Conservation (phyloP, 106 monocot genomes). For the Apostasia shenzhenica region DNA sequence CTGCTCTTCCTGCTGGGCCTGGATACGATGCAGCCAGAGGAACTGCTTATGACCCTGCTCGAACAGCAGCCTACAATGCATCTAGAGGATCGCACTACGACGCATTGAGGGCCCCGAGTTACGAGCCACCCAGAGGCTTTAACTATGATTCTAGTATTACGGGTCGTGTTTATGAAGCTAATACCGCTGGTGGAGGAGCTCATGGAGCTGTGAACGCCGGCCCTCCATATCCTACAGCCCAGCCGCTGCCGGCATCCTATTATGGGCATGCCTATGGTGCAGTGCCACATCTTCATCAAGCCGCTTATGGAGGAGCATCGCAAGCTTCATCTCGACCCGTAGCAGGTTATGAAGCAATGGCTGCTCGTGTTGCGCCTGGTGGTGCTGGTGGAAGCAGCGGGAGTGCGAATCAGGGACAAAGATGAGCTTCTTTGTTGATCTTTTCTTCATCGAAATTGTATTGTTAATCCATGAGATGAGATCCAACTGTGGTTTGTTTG, state of each 20-base stretch:
- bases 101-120: slow-evolving; percentile 22
- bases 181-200: slow-evolving; percentile 14
- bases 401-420: neutral
- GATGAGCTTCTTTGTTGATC: neutral
- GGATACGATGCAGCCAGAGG: slow-evolving; percentile 23
- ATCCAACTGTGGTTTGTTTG: too few relatives aligned
- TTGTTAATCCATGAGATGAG: too few relatives aligned
- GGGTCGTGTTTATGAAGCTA: slow-evolving; percentile 23
- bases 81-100: slow-evolving; percentile 13
- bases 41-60: slow-evolving; percentile 15
- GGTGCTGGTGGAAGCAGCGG: neutral
- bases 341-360: slow-evolving; percentile 1
- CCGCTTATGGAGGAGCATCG: slow-evolving; percentile 4
- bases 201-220: slow-evolving; percentile 11
- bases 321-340: neutral
- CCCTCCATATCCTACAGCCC: slow-evolving; percentile 6
- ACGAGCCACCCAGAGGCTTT: slow-evolving; percentile 31
- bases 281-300: neutral
- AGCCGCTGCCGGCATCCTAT: neutral
- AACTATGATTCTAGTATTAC: neutral
- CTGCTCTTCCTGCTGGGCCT: slow-evolving; percentile 22
- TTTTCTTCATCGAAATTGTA: neutral
- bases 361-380: slow-evolving; percentile 3
- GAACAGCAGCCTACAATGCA: neutral
- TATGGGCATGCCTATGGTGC: neutral